Evolutionary conservation across 2,329 filamentous ascomycete genomes (phyloP).

Genomic region (Rachicladosporium sp.): DNA sequence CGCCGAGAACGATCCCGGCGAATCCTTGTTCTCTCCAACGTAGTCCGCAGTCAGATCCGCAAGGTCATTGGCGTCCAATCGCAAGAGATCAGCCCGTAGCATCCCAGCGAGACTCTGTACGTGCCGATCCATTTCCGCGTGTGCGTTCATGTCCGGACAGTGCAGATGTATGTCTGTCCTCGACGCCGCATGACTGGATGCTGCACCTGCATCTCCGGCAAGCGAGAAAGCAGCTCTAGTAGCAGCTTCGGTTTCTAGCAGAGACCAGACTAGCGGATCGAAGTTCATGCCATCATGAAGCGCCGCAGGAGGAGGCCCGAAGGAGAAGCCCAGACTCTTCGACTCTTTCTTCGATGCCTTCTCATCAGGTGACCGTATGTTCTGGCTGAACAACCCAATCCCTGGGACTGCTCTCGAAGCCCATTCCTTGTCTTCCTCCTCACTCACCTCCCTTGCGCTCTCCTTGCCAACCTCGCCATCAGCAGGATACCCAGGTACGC

Average conservation of each 20-base stretch:
- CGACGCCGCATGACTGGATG: conserved; percentile 14
- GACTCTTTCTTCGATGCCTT: too few species aligned
- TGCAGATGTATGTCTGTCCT: conserved; percentile 27
- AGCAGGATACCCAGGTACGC: conserved; percentile 14
- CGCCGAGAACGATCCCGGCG: conserved; percentile 32
- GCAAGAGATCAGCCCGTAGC: conserved; percentile 53
- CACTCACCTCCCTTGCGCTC: conserved; percentile 4
- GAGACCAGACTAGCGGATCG: conserved; percentile 4
- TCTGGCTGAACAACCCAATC: too few species aligned
- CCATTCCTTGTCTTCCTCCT: conserved; percentile 6
- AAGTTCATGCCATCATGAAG: background rate
- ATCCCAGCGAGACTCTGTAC: conserved; percentile 51
- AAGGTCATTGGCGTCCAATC: conserved; percentile 56
- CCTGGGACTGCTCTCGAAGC: background rate
- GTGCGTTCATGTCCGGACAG: conserved; percentile 43
- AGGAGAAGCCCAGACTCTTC: too few species aligned
- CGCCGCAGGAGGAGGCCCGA: too few species aligned
- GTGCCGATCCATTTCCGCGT: conserved; percentile 43
- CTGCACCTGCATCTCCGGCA: background rate
- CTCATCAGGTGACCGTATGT: too few species aligned
- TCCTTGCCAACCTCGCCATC: conserved; percentile 1
- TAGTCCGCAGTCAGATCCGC: conserved; percentile 59
- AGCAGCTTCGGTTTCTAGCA: conserved; percentile 17
- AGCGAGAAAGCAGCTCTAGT: conserved; percentile 9
- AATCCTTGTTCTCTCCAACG: conserved; percentile 45